Evolutionary conservation across 148 eudicot species (phyloP).

Genomic region (Vaccinium macrocarpon): DNA sequence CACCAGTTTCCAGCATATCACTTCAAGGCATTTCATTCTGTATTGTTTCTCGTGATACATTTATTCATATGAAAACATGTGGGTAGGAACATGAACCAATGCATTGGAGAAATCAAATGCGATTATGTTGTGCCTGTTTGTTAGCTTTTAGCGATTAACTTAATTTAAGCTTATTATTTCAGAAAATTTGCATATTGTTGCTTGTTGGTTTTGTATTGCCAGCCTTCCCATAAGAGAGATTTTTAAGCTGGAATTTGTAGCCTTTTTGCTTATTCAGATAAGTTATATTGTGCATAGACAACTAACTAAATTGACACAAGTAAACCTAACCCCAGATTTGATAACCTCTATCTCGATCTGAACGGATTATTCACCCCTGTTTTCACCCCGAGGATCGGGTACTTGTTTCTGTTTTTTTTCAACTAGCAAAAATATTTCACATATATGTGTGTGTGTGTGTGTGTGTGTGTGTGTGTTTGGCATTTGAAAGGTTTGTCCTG

Average conservation of each 20-base stretch:
- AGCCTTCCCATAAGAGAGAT: background rate
- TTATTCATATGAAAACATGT: background rate
- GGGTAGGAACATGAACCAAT: background rate
- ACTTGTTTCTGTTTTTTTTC: background rate
- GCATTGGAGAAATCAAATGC: background rate
- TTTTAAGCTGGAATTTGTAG: background rate
- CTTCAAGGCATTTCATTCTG: no score
- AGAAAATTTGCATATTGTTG: no score
- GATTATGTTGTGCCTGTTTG: background rate
- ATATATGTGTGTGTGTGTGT: background rate
- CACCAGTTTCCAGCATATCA: no score
- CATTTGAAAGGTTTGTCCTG: background rate
- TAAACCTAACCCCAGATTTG: background rate
- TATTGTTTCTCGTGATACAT: background rate
- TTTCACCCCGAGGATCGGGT: background rate
- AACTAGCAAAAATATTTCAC: background rate
- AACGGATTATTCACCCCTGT: background rate
- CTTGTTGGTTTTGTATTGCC: background rate
- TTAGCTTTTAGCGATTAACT: background rate
- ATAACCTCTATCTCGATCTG: background rate
- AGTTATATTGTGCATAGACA: background rate
- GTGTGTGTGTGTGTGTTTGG: background rate
- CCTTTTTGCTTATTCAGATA: background rate
- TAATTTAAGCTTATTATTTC: background rate
- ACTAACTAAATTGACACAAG: background rate